Base-by-base conservation (phyloP, 2,329 filamentous ascomycete species). In the Calonectria multiphialidica region DNA sequence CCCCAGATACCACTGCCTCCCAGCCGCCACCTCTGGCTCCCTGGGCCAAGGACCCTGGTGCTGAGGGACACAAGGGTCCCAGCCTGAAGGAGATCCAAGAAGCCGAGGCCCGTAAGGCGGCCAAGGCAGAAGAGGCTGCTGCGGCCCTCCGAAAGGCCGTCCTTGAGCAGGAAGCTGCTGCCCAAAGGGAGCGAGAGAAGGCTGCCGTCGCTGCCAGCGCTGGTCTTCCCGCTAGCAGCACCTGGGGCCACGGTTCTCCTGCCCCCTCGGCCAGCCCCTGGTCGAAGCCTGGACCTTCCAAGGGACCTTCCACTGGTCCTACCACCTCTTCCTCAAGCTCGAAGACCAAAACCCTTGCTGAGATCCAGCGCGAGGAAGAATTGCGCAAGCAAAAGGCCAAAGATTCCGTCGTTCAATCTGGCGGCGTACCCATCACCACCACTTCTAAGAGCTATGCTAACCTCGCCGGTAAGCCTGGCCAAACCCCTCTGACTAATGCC, bases 311-410 rank as follows among this genome's bases (percentile, higher is more conserved):
- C 6, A 73, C 79, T 33, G 77, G 75, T 7, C 72, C 79, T 1
- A 78, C 80, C 3, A 66, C 70, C 12, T 59, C 78, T 15, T 66
- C 70, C 16, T 65, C 82, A 1, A 63, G 79, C 12, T 74, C 85
- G 79, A 82, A 86, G 85, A 97, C 97, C 88, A 98, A 98, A 90
- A 98, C 95, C 0, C 88, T 98, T 53, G 95, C 95, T 28, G 96
- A 98, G 77, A 98, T 99, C 71, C 97, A 98, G 83, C 96, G 96
- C 74, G 97, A 99, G 85, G 97, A 99, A 81, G 97, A 98, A 81
- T 75, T 78, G 25, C 81, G 82, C 75, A 99, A 99, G 88, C 92
- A 93, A 79, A 95, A 93, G 82, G 90, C 91, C 2, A 87, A 84
- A 75, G 87, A 90, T 59, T 78, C 83, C 8, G 84, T 88, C 3